Percentiles rank a stretch among this genome's conserved stretches.
Evolutionary conservation across 164 flowering plant species (phyloP).

Genomic region (Aristolochia californica): DNA sequence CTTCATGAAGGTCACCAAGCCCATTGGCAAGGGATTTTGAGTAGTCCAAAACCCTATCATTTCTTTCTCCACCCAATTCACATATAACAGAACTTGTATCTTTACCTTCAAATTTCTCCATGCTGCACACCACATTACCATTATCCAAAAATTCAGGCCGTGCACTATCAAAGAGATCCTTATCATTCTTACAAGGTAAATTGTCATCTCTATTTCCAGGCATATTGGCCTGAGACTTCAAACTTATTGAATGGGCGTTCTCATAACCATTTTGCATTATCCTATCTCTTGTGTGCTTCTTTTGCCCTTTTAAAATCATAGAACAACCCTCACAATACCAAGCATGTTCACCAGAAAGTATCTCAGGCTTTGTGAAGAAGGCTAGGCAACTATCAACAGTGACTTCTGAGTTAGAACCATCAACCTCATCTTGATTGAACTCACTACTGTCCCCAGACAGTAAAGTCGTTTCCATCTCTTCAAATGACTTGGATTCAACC

Average conservation of each 20-base stretch:
- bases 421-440: slow-evolving; percentile 89
- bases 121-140: slow-evolving; percentile 15
- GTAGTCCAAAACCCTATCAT: slow-evolving; percentile 2
- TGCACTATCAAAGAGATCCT: not conserved
- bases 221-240: slow-evolving; percentile 15
- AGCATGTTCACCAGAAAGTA: slow-evolving; percentile 72
- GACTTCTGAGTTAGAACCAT: slow-evolving; percentile 62
- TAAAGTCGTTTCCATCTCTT: slow-evolving; percentile 21
- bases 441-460: slow-evolving; percentile 45
- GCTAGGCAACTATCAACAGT: slow-evolving; percentile 77
- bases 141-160: slow-evolving; percentile 5
- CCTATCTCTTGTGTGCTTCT: slow-evolving; percentile 10
- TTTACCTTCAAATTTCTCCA: not conserved
- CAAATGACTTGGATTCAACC: slow-evolving; percentile 23
- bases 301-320: slow-evolving; percentile 28
- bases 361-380: slow-evolving; percentile 66
- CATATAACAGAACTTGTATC: slow-evolving; percentile 3
- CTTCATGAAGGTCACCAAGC: slow-evolving; percentile 4
- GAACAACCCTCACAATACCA: slow-evolving; percentile 92
- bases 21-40: slow-evolving; percentile 1
- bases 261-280: not conserved
- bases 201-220: slow-evolving; percentile 11
- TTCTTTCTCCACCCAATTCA: slow-evolving; percentile 10
- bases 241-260: slow-evolving; percentile 13
- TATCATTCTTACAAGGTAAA: slow-evolving; percentile 6